These are phyloP conservation scores for Rhizopus stolonifer DNA, from an alignment of 371 early-diverging fungal genomes.

Conservation along the genomic window DNA sequence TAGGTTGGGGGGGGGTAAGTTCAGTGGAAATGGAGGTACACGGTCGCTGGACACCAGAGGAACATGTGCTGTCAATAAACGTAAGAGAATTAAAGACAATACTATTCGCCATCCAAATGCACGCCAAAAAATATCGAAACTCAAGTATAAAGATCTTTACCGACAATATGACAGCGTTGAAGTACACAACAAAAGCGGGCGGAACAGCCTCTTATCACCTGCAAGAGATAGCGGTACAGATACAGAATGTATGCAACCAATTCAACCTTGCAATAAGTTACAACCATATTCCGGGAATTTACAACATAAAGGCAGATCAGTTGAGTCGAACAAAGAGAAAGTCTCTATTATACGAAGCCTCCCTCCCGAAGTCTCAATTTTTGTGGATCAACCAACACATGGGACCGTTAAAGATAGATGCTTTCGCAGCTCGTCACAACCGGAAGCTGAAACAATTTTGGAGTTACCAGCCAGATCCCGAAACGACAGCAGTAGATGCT, in stretches of 20 bases:
- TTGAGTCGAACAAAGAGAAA: constrained; percentile 14
- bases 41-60: constrained; percentile 11
- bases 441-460: constrained; percentile 16
- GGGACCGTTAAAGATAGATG: constrained; percentile 25
- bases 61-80: constrained; percentile 13
- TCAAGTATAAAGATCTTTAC: constrained; percentile 4
- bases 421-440: constrained; percentile 28
- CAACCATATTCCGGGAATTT: constrained; percentile 20
- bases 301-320: constrained; percentile 14
- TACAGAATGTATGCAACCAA: constrained; percentile 11
- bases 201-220: constrained; percentile 15
- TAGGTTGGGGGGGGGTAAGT: constrained; percentile 7
- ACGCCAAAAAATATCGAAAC: constrained; percentile 1
- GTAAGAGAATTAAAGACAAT: constrained; percentile 22
- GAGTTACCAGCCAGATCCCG: constrained; percentile 22
- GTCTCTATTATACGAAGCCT: constrained; percentile 16
- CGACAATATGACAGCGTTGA: constrained; percentile 30
- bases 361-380: constrained; percentile 2
- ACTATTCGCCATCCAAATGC: constrained; percentile 17
- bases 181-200: constrained; percentile 20
- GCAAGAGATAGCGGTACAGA: constrained; percentile 18
- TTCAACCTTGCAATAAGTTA: constrained; percentile 4
- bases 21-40: not conserved
- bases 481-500: constrained; percentile 25
- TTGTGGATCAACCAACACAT: constrained; percentile 1